A percentile compares a stretch with the other conserved stretches of the same genome.
phyloP scores from a whole-genome alignment of 1,284 basidiomycete genomes.

The Chondrostereum purpureum region DNA sequence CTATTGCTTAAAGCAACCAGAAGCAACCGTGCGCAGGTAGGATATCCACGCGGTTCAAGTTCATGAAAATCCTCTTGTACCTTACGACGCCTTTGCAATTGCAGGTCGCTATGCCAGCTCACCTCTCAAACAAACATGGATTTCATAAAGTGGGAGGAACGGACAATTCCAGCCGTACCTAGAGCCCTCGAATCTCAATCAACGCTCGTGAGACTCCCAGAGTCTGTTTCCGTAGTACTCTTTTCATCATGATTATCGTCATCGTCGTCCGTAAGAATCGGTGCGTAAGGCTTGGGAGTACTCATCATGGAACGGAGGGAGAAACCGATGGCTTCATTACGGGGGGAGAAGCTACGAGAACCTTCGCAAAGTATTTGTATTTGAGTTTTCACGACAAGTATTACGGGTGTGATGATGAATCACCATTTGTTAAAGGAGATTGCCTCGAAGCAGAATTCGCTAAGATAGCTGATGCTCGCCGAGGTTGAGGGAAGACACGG shows the following conservation, averaged over 20 bases:
- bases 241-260: conserved; percentile 26
- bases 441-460: conserved; percentile 18
- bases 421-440: conserved; percentile 33
- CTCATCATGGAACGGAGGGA: conserved; percentile 12
- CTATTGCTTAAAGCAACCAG: too few relatives aligned
- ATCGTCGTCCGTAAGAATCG: conserved; percentile 20
- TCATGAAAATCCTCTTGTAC: too few relatives aligned
- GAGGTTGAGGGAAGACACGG: conserved; percentile 13
- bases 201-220: conserved; percentile 52
- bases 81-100: too few relatives aligned
- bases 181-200: conserved; percentile 28
- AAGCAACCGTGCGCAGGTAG: too few relatives aligned
- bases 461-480: conserved; percentile 16
- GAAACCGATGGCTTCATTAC: conserved; percentile 5
- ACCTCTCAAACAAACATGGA: too few relatives aligned
- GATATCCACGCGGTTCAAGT: too few relatives aligned
- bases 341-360: conserved; percentile 18
- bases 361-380: conserved; percentile 31
- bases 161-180: too few relatives aligned
- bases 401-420: conserved; percentile 32
- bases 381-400: conserved; percentile 19
- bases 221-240: conserved; percentile 39
- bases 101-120: too few relatives aligned
- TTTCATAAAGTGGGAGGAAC: too few relatives aligned
- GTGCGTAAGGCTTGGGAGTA: conserved; percentile 15